These are phyloP conservation scores for Marsdenia floribunda DNA, from an alignment of 257 asterid genomes.

Conservation along the genomic window DNA sequence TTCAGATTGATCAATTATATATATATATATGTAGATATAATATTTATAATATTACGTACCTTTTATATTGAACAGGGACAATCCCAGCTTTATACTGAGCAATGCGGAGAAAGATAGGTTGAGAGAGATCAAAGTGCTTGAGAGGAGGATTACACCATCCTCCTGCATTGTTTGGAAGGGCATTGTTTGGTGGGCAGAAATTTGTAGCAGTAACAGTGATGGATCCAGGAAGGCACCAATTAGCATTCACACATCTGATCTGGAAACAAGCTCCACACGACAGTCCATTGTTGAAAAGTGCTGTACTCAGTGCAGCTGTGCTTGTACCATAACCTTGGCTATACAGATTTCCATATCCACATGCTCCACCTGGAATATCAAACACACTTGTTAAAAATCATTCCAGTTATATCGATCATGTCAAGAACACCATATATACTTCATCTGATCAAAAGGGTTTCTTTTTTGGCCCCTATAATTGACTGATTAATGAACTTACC, in stretches of 20 bases:
- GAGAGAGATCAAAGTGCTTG: conserved; percentile 28
- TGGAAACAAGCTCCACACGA: conserved; percentile 30
- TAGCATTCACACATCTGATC: conserved; percentile 22
- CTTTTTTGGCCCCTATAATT: no score
- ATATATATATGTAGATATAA: no score
- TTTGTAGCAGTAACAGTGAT: conserved; percentile 26
- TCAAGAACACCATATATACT: no score
- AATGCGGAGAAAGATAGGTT: conserved; percentile 20
- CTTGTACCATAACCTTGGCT: conserved; percentile 29
- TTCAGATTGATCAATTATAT: no score
- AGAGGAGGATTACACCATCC: conserved; percentile 33
- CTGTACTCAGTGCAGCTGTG: conserved; percentile 30
- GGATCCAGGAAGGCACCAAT: conserved; percentile 20
- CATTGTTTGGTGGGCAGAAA: conserved; percentile 28
- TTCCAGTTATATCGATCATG: no score
- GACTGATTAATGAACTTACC: conserved; percentile 9
- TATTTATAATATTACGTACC: conserved; percentile 5
- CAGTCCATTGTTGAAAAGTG: conserved; percentile 23
- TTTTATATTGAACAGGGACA: conserved; percentile 25
- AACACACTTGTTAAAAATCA: no score
- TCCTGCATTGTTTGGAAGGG: conserved; percentile 19
- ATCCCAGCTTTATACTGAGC: conserved; percentile 29
- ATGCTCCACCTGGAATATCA: conserved; percentile 24
- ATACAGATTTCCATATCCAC: conserved; percentile 28
- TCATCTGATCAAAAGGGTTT: no score